phyloP scores from a whole-genome alignment of 345 rosid species.

The Acer campestre region DNA sequence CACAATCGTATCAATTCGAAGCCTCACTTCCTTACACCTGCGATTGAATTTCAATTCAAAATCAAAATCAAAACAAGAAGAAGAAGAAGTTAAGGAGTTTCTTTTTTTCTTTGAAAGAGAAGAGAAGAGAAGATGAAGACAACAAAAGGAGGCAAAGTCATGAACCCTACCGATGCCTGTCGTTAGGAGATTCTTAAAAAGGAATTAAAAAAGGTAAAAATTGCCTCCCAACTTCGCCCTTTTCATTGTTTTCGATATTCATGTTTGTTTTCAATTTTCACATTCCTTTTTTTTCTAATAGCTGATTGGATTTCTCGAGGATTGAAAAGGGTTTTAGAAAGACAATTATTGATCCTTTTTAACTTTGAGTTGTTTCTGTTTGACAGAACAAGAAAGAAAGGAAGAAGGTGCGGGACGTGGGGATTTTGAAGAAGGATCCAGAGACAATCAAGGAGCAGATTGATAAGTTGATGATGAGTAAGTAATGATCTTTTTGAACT shows the following conservation, averaged over 20 bases:
- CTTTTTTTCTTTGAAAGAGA: background rate
- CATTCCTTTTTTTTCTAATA: no score
- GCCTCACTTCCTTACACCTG: background rate
- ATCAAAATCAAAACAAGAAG: background rate
- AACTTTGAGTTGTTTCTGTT: constrained; percentile 8
- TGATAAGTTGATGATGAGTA: no score
- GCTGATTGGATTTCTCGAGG: background rate
- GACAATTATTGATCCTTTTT: background rate
- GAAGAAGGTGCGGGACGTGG: constrained; percentile 98
- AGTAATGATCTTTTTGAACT: no score
- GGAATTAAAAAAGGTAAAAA: constrained; percentile 80
- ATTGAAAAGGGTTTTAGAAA: background rate
- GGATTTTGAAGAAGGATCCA: no score
- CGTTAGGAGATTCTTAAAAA: constrained; percentile 95
- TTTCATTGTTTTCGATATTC: background rate
- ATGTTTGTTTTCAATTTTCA: background rate
- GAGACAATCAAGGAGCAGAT: no score
- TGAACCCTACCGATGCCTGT: constrained; percentile 99
- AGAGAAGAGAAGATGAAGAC: constrained; percentile 71
- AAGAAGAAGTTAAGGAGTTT: background rate
- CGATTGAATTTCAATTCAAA: background rate
- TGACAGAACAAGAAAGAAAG: constrained; percentile 96
- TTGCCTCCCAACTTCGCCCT: background rate
- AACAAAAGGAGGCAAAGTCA: constrained; percentile 97
- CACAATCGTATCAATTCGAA: background rate